These are phyloP conservation scores for Populus alba DNA, from an alignment of 345 rosid species.

Conservation along the genomic window DNA sequence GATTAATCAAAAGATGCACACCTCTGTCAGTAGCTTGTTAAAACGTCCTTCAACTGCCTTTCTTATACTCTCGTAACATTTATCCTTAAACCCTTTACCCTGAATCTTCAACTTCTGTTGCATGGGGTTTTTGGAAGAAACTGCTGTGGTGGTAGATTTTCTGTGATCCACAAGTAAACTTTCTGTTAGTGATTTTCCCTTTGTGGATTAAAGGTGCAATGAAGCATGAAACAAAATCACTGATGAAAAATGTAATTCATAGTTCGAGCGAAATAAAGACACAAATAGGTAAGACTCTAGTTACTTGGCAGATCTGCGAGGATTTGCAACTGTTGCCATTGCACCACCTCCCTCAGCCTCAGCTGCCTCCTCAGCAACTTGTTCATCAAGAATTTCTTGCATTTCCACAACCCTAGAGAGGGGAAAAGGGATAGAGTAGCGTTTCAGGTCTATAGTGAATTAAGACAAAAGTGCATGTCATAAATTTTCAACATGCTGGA, in stretches of 20 bases:
- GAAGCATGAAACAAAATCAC: not conserved
- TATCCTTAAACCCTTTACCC: slow-evolving; percentile 95
- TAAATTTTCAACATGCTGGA: not conserved
- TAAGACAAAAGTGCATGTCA: not conserved
- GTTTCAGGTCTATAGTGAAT: not conserved
- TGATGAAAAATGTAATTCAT: not conserved
- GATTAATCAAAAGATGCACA: slow-evolving; percentile 14
- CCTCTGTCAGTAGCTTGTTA: slow-evolving; percentile 77
- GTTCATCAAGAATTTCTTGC: slow-evolving; percentile 99
- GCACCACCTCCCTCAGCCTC: slow-evolving; percentile 98
- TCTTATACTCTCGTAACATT: slow-evolving; percentile 89
- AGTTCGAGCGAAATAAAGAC: not conserved
- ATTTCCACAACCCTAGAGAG: slow-evolving; percentile 86
- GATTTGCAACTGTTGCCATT: slow-evolving; percentile 86
- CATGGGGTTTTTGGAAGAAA: slow-evolving; percentile 57
- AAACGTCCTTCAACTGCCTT: slow-evolving; percentile 88
- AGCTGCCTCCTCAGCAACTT: slow-evolving; percentile 98
- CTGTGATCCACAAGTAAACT: slow-evolving; percentile 38
- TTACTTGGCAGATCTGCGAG: slow-evolving; percentile 87
- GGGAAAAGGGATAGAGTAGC: not conserved
- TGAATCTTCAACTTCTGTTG: slow-evolving; percentile 79
- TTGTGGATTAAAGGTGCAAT: not conserved
- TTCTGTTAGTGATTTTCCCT: not conserved
- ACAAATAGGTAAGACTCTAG: slow-evolving; percentile 8
- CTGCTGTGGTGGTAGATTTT: slow-evolving; percentile 51